Evolutionary conservation across 164 flowering plant genomes (phyloP).

Genomic region (Tetracentron sinense): DNA sequence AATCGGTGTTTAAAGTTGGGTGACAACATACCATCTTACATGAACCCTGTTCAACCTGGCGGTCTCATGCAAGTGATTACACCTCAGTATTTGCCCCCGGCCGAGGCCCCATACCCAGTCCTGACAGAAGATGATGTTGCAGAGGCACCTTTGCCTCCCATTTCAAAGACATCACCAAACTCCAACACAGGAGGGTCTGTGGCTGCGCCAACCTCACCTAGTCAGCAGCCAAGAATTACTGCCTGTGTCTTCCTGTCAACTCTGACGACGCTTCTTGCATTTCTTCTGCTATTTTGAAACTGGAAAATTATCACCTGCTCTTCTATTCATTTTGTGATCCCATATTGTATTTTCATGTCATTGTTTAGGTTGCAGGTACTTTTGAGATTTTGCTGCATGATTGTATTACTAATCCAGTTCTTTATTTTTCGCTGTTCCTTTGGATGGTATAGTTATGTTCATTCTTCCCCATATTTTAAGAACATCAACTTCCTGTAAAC

Average conservation of each 20-base stretch:
- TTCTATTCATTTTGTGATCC: no score
- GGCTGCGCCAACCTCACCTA: no score
- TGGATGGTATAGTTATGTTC: conserved; percentile 10
- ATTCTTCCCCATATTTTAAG: conserved; percentile 15
- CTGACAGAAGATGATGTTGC: conserved; percentile 48
- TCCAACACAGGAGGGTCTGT: background rate
- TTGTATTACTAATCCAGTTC: conserved; percentile 25
- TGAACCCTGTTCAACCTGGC: conserved; percentile 45
- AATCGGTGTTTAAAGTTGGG: conserved; percentile 32
- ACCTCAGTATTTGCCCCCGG: conserved; percentile 39
- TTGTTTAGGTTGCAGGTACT: conserved; percentile 2
- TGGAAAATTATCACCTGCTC: no score
- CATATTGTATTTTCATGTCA: no score
- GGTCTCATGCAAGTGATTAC: conserved; percentile 26
- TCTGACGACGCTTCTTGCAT: no score
- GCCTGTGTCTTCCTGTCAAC: no score
- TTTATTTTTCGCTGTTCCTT: conserved; percentile 10
- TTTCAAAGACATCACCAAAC: conserved; percentile 16
- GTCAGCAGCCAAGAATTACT: no score
- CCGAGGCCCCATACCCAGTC: conserved; percentile 57
- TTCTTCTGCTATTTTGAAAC: no score
- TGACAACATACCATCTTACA: conserved; percentile 29
- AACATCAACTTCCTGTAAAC: conserved; percentile 5
- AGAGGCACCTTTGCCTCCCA: conserved; percentile 71
- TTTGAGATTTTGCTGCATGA: conserved; percentile 10